Evolutionary conservation across 768 basidiomycete species (phyloP).

Genomic region (Cyclocybe cylindracea): DNA sequence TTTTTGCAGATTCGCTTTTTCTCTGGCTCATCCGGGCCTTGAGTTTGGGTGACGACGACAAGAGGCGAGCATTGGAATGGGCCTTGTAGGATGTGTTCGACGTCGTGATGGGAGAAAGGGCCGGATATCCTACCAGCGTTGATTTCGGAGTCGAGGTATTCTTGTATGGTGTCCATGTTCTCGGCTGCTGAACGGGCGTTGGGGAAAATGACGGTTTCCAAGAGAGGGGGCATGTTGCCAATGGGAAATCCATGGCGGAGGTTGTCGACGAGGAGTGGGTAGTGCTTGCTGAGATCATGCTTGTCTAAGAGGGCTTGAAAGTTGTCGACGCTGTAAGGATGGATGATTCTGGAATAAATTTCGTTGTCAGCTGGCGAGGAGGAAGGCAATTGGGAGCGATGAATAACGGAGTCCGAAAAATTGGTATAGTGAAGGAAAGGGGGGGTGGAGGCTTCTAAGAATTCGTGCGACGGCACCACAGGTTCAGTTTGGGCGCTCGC

Average conservation of each 20-base stretch:
- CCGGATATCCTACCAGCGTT: constrained; percentile 22
- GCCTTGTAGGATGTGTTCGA: constrained; percentile 20
- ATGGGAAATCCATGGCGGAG: constrained; percentile 33
- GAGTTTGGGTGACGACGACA: constrained; percentile 20
- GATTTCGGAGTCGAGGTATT: constrained; percentile 21
- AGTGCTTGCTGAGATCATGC: constrained; percentile 19
- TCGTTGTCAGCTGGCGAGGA: constrained; percentile 4
- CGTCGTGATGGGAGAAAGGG: constrained; percentile 15
- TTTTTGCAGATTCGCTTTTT: constrained; percentile 27
- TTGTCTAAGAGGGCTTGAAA: constrained; percentile 24
- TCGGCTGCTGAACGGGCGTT: constrained; percentile 16
- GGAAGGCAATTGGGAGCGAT: constrained; percentile 10
- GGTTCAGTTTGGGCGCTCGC: background rate
- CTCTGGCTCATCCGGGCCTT: constrained; percentile 20
- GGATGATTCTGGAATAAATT: constrained; percentile 24
- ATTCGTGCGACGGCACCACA: no score
- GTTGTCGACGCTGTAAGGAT: constrained; percentile 30
- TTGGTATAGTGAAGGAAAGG: constrained; percentile 16
- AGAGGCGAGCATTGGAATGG: constrained; percentile 30
- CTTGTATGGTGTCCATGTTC: constrained; percentile 12
- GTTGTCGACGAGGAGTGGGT: constrained; percentile 29
- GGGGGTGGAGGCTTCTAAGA: background rate
- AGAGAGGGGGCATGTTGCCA: constrained; percentile 27
- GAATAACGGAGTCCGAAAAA: constrained; percentile 14
- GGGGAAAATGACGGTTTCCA: constrained; percentile 16